Evolutionary conservation across 1,284 basidiomycete genomes (phyloP), one percentile per base, ranked within the genome.

Genomic region (Apiotrichum akiyoshidainum): DNA sequence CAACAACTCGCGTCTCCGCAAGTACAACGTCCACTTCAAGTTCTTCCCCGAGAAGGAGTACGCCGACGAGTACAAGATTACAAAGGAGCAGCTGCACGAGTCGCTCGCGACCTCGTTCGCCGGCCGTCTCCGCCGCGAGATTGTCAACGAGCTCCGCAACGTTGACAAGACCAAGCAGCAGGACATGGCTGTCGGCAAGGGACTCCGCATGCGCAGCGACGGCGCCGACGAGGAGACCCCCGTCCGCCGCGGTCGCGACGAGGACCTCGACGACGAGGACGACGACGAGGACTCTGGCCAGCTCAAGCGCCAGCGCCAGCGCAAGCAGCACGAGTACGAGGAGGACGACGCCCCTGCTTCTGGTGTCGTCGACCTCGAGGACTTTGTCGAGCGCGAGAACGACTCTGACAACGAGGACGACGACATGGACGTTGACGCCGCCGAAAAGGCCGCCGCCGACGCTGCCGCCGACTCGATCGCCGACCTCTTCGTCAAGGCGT

Each of bases 11-110:
- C 86, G 94, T 46, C 84, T 85, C 63, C 91, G 92, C 63, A 83
- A 87, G 49, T 97, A 94, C 81, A 87, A 83, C 3, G 85, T 99
- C 58, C 81, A 87, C 44, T 84, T 99, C 66, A 81, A 84, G 59
- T 90, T 99, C 78, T 99, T 92, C 81, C 92, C 93, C 0, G 81
- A 83, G 58, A 83, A 85, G 45, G 94, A 99, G 73, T 98, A 95
- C 77, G 76, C 80, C 54, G 81, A 86, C 45, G 95, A 97, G 78
- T 92, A 98, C 79, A 87, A 89, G 67, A 84, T 94, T 46, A 83
- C 84, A 39, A 83, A 87, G 1, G 70, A 80, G 31, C 88, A 94
- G 69, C 86, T 99, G 60, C 82, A 96, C 52, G 79, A 83, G 19
- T 83, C 84, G 12, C 87, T 99, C 63, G 84, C 84, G 16, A 82